Base-by-base conservation (phyloP, 1,139 yeast genomes). In the Saccharomyces pastorianus region DNA sequence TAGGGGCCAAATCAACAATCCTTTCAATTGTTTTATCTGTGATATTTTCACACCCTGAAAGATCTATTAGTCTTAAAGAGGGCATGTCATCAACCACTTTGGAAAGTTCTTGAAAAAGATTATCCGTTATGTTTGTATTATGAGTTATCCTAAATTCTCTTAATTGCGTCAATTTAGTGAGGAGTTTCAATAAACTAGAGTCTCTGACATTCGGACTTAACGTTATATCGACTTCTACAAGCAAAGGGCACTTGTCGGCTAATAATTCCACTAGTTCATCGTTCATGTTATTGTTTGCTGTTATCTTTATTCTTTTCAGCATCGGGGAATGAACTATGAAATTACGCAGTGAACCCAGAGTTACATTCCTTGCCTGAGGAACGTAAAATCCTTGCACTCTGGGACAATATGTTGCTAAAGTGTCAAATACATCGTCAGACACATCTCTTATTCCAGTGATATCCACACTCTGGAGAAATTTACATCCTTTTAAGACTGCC, bases 221-320 rank as follows among this genome's bases (percentile, higher is more conserved):
- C 60, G 90, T 93, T 53, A 93, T 76, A 71, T 93, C 98, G 52
- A 93, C 85, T 71, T 93, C 99, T 29, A 91, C 96, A 54, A 93
- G 74, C 52, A 85, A 77, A 48, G 85, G 85, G 69, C 98, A 91
- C 65, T 79, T 80, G 17, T 74, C 74, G 53, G 88, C 84, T 71
- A 93, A 75, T 28, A 77, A 76, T 49, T 73, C 64, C 13, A 91
- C 76, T 20, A 88, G 77, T n/a, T 71, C 79, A 69, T 88, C 95
- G 47, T 85, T 81, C 57, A 93, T 79, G 55, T 78, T 76, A 46
- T 73, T 75, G 65, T 91, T 86, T 55, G 86, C 86, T 58, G 89
- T 85, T 53, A 93, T 78, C 64, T 89, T 89, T 55, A 93, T 82
- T 63, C 99, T 77, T 66, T 90, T 89, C 59, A 93, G 74, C 79